Conservation (phyloP, 306 rosid genomes). For the Prosopis cineraria region DNA sequence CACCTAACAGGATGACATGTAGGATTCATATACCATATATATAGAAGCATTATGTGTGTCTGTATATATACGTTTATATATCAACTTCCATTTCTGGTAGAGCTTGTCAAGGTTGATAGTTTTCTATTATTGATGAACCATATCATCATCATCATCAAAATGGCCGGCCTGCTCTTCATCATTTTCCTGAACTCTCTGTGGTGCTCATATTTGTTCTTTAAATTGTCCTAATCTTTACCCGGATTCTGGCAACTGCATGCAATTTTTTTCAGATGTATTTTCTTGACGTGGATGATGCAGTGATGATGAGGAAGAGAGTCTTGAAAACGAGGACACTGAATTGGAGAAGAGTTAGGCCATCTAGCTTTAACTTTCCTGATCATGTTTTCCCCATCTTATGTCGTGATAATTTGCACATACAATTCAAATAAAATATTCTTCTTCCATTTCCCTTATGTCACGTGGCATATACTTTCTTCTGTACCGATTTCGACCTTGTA, state of each 20-base stretch:
- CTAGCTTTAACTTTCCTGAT: background rate
- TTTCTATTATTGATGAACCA: too few species aligned
- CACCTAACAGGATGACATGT: too few species aligned
- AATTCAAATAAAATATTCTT: background rate
- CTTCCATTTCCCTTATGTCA: background rate
- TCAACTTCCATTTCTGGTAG: too few species aligned
- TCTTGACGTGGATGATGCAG: constrained; percentile 73
- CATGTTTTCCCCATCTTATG: background rate
- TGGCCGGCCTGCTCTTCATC: background rate
- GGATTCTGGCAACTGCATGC: background rate
- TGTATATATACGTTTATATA: too few species aligned
- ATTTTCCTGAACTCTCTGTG: background rate
- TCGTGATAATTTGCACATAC: background rate
- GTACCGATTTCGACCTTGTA: background rate
- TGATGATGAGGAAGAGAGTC: constrained; percentile 56
- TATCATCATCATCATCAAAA: too few species aligned
- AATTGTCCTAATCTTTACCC: background rate
- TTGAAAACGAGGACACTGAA: constrained; percentile 47
- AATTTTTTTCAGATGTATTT: constrained; percentile 64
- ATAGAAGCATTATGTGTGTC: too few species aligned
- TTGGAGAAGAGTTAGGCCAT: constrained; percentile 58
- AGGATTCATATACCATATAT: too few species aligned
- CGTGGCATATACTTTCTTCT: background rate
- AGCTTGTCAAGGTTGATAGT: too few species aligned
- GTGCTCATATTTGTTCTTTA: too few species aligned